Evolutionary conservation across 352 stramenopile species (phyloP).

Genomic region (Halophytophthora batemanensis): DNA sequence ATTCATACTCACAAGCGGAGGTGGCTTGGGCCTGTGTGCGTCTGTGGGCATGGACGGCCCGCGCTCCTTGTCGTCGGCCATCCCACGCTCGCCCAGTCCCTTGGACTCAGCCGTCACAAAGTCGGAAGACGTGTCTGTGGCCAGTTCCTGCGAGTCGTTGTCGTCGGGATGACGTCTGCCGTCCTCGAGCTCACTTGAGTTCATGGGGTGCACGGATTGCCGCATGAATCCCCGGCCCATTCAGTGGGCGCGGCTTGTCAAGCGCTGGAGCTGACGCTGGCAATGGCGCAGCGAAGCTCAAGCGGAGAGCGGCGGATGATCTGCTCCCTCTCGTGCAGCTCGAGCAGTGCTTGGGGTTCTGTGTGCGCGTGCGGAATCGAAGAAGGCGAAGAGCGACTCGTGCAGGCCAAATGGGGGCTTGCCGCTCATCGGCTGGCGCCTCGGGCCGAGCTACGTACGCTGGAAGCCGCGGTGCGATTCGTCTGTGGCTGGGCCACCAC

Average conservation of each 20-base stretch:
- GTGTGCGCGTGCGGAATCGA: no score
- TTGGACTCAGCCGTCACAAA: constrained; percentile 9
- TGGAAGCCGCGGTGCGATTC: no score
- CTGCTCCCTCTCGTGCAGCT: no score
- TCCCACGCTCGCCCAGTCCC: not conserved
- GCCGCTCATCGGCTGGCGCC: no score
- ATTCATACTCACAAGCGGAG: constrained; percentile 8
- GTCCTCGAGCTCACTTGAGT: constrained; percentile 5
- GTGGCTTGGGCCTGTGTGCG: constrained; percentile 7
- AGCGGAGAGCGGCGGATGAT: no score
- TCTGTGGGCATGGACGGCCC: constrained; percentile 7
- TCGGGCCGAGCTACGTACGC: no score
- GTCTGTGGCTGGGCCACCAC: no score
- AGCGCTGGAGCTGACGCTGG: not conserved
- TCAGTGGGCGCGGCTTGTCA: constrained; percentile 16
- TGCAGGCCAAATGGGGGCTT: no score
- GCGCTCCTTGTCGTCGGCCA: constrained; percentile 6
- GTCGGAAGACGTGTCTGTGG: constrained; percentile 28
- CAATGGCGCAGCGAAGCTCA: no score
- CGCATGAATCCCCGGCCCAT: constrained; percentile 58
- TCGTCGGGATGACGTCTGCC: constrained; percentile 17
- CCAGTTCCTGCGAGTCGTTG: constrained; percentile 25
- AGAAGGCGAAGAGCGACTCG: no score
- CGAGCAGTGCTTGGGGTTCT: no score
- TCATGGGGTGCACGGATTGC: constrained; percentile 69